A percentile compares a stretch with the other conserved stretches of the same genome.
Evolutionary conservation across 352 stramenopile genomes (phyloP).

Genomic region (Pythium aquatile): DNA sequence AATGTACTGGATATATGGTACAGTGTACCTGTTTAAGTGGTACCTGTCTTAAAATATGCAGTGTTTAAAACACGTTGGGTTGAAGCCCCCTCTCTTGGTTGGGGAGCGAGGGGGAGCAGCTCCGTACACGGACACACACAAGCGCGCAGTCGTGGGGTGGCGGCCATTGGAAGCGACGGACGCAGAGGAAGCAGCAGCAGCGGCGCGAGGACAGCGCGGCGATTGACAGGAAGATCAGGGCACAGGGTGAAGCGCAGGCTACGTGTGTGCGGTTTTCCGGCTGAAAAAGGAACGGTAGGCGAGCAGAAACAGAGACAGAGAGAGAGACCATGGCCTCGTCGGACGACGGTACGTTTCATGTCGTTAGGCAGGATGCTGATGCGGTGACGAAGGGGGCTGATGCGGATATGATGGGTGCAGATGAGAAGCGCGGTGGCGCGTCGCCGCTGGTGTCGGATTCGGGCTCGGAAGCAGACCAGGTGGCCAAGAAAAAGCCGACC

Average conservation of each 20-base stretch:
- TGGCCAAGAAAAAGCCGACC: constrained; percentile 27
- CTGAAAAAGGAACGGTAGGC: not conserved
- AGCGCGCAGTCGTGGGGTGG: constrained; percentile 1
- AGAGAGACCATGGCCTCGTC: constrained; percentile 28
- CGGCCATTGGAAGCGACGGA: constrained; percentile 1
- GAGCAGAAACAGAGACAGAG: constrained; percentile 12
- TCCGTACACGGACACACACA: constrained; percentile 5
- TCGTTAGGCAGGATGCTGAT: not conserved
- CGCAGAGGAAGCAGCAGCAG: not conserved
- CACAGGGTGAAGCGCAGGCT: not conserved
- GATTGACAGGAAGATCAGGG: not conserved
- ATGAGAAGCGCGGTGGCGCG: constrained; percentile 62
- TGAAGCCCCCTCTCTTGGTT: constrained; percentile 6
- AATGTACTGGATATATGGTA: constrained; percentile 2
- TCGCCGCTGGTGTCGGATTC: constrained; percentile 86
- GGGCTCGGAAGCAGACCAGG: constrained; percentile 63
- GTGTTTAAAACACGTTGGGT: constrained; percentile 14
- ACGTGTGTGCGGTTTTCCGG: not conserved
- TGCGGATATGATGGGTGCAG: constrained; percentile 27
- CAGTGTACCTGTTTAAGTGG: not conserved
- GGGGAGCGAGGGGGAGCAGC: constrained; percentile 7
- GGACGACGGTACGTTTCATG: constrained; percentile 31
- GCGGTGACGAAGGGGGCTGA: not conserved
- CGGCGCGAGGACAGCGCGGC: constrained; percentile 2
- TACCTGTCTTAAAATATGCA: constrained; percentile 3